Conservation (phyloP, 345 rosid genomes). For the Noccaea caerulescens region DNA sequence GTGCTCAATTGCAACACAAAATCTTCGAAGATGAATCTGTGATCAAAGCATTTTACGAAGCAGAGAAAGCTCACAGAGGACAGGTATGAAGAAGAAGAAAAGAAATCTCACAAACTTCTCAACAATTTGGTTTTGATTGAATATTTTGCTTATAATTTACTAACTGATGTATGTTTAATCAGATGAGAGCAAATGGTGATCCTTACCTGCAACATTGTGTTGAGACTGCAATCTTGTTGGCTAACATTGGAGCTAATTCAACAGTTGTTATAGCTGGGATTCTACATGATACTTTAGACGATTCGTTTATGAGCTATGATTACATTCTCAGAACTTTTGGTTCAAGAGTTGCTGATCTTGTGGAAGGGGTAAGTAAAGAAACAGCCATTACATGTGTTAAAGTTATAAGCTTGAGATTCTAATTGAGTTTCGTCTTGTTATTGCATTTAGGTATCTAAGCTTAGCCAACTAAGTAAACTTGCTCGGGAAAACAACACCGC, state of each 20-base stretch:
- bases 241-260: slow-evolving; percentile 82
- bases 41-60: slow-evolving; percentile 81
- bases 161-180: slow-evolving; percentile 39
- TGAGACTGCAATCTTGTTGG: slow-evolving; percentile 89
- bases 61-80: slow-evolving; percentile 93
- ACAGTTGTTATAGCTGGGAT: slow-evolving; percentile 93
- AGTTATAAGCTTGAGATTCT: slow-evolving; percentile 18
- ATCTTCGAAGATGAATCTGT: slow-evolving; percentile 72
- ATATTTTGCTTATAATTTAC: too few relatives aligned
- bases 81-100: slow-evolving; percentile 59
- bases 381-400: slow-evolving; percentile 8
- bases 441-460: slow-evolving; percentile 81
- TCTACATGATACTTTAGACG: slow-evolving; percentile 91
- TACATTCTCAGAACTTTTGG: slow-evolving; percentile 73
- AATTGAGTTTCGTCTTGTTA: background rate
- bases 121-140: background rate
- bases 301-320: slow-evolving; percentile 75
- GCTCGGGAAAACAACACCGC: slow-evolving; percentile 96
- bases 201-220: slow-evolving; percentile 95
- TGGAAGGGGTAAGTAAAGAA: slow-evolving; percentile 79
- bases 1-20: slow-evolving; percentile 73
- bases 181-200: slow-evolving; percentile 97
- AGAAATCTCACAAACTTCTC: background rate
- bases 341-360: slow-evolving; percentile 88
- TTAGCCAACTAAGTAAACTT: slow-evolving; percentile 89